Base-by-base conservation (phyloP, 352 stramenopile species). In the Pythium myriotylum region DNA sequence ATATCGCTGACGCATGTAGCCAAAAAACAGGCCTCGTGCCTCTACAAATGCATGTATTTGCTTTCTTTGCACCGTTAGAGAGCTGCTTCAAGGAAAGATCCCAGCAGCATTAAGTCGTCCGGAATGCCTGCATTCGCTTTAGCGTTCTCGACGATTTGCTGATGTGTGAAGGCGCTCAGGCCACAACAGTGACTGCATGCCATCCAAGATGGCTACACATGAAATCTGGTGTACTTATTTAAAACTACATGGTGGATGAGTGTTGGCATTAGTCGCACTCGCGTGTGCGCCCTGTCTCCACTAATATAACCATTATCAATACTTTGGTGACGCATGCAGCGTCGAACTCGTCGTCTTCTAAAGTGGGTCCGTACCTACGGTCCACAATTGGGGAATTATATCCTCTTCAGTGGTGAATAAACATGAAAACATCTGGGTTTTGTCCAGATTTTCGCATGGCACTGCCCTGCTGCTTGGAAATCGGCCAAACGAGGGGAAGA, bases 231-330 rank as follows among this genome's bases (percentile, higher is more conserved):
- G 27, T 54, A 65, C 47, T 58, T 27, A 23, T 33, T 33, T 43
- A 43, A 37, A 16, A 8, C 13, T 1, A 42, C 17, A 4, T 45
- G 6, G n/a, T 3, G 12, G 27, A 52, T 60, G 41, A 35, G 29
- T 35, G 29, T 5, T 10, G 29, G 29, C 29, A 10, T 35, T 35
- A 35, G 26, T 45, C 40, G 19, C 42, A 52, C 41, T 24, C 4
- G 24, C n/a, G 24, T 35, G 16, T 14, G 23, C 40, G 52, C 37
- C 52, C 24, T 20, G 52, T 59, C 52, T 59, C 52, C 52, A 39
- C 2, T 17, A 29, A 51, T 20, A 37, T 27, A 51, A 50, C 52
- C n/a, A 48, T 42, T 20, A 42, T 59, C 39, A 59, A 39, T 59
- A 48, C 12, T 12, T 47, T 8, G 23, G 7, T 23, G 46, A 26